phyloP scores from a whole-genome alignment of 2,329 filamentous ascomycete genomes.

The Colletotrichum melonis region DNA sequence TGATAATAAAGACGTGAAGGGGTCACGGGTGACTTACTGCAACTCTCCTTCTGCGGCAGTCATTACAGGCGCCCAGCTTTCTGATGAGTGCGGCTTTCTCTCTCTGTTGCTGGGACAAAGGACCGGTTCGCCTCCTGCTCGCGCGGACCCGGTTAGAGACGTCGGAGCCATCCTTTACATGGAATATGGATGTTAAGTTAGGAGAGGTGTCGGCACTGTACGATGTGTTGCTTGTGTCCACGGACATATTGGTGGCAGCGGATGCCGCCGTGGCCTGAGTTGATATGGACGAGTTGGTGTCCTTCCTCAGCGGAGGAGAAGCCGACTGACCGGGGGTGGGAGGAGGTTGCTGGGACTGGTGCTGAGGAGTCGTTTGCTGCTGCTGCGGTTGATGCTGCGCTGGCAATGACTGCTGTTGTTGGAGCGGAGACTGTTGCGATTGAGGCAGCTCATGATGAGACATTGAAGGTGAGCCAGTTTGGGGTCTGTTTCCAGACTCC shows the following conservation, averaged over 20 bases:
- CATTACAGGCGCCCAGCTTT: conserved; percentile 67
- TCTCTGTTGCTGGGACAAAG: conserved; percentile 67
- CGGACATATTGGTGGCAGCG: conserved; percentile 50
- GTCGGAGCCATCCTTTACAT: conserved; percentile 66
- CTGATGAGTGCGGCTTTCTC: conserved; percentile 70
- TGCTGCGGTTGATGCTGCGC: conserved; percentile 24
- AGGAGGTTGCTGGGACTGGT: conserved; percentile 41
- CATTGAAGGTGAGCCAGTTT: conserved; percentile 33
- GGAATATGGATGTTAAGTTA: conserved; percentile 62
- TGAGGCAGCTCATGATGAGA: conserved; percentile 33
- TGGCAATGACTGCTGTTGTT: conserved; percentile 24
- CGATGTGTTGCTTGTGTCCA: conserved; percentile 61
- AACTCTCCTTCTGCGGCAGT: conserved; percentile 67
- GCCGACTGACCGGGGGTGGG: conserved; percentile 39
- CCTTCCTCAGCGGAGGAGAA: conserved; percentile 54
- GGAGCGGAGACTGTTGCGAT: conserved; percentile 31
- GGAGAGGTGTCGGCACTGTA: conserved; percentile 66
- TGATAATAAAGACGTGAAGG: not conserved
- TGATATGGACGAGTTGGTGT: conserved; percentile 65
- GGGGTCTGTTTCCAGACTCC: conserved; percentile 37
- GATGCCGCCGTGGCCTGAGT: conserved; percentile 59
- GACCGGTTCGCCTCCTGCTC: conserved; percentile 69
- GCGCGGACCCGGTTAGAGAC: conserved; percentile 64
- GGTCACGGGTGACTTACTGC: conserved; percentile 58
- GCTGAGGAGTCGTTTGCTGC: conserved; percentile 39